Evolutionary conservation across 2,329 filamentous ascomycete genomes (phyloP), one percentile per base, ranked within the genome.

Genomic region (Keithomyces neogunnii): DNA sequence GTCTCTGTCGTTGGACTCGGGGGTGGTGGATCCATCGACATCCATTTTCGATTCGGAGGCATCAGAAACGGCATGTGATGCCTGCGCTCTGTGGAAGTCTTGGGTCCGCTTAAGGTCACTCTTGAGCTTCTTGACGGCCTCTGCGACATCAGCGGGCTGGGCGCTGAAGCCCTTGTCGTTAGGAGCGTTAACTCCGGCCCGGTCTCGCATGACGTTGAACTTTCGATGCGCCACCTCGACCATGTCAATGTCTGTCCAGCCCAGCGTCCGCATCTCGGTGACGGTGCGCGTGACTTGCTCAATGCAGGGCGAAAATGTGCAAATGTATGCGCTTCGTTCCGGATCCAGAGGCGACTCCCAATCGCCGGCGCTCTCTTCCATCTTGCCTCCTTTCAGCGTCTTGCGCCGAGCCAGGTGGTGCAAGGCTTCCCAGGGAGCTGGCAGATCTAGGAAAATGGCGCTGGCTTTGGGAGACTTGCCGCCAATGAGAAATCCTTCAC

Each of bases 251-350:
- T 92, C 86, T 8, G 90, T 79, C 93, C 93, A 99, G 49, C 89
- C 89, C 5, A 90, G 73, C 38, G 83, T 80, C 50, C 92, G 85
- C 68, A 99, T 78, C 10, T 82, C 81, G 9, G 88, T 85, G 50
- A 96, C 84, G 0, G 93, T 97, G 51, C 84, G 82, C 49, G 87
- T 89, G 28, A 95, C 92, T 72, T 99, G 93, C 69, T 99, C 93
- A 57, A 99, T 95, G 68, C 93, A 99, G 0, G 93, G 93, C 1
- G 88, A 95, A 71, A 99, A 99, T 1, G 90, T 95, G 73, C 93
- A 99, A 50, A 99, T 79, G 63, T 93, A 79, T 1, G 85, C 81
- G 4, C 86, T 78, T 42, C 80, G 77, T n/a, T 77, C 76, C 0
- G 88, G 83, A 58, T 93, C 85, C 9, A 97, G 75, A 0, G 81